Evolutionary conservation across 2,329 filamentous ascomycete genomes (phyloP).

Genomic region (Epichloe hybrida): DNA sequence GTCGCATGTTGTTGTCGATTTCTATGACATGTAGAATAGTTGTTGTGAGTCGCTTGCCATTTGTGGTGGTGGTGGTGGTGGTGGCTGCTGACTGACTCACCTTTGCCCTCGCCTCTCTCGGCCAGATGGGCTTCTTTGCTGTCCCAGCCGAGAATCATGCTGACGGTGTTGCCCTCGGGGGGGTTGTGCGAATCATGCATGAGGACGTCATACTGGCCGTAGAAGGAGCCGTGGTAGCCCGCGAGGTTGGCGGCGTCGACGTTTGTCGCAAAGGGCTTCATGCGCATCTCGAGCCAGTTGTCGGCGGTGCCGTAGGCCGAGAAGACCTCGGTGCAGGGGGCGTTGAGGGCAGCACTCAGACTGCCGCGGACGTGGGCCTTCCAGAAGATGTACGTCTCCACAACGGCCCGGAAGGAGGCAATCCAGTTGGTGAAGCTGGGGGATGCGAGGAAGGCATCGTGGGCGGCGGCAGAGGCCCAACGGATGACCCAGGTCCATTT

Average conservation of each 20-base stretch:
- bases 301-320: conserved; percentile 20
- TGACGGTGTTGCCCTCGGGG: conserved; percentile 17
- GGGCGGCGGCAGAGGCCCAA: conserved; percentile 20
- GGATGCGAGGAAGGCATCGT: conserved; percentile 27
- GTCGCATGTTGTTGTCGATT: conserved; percentile 22
- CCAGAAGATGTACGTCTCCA: conserved; percentile 13
- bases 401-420: conserved; percentile 20
- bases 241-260: conserved; percentile 12
- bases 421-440: conserved; percentile 27
- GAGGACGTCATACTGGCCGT: conserved; percentile 20
- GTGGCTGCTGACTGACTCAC: conserved; percentile 9
- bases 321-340: conserved; percentile 26
- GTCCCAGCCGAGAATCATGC: conserved; percentile 26
- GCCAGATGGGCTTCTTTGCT: conserved; percentile 24
- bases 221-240: conserved; percentile 20
- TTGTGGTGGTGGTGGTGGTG: background rate
- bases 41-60: background rate
- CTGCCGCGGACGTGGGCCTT: conserved; percentile 10
- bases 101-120: conserved; percentile 18
- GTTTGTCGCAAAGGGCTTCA: conserved; percentile 15
- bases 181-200: conserved; percentile 15
- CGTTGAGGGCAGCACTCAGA: conserved; percentile 16
- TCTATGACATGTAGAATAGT: conserved; percentile 10
- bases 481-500: conserved; percentile 20
- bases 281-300: conserved; percentile 17